Evolutionary conservation across 2,329 filamentous ascomycete species (phyloP), one percentile per base, ranked within the genome.

Genomic region (Hymenoscyphus infarciens): DNA sequence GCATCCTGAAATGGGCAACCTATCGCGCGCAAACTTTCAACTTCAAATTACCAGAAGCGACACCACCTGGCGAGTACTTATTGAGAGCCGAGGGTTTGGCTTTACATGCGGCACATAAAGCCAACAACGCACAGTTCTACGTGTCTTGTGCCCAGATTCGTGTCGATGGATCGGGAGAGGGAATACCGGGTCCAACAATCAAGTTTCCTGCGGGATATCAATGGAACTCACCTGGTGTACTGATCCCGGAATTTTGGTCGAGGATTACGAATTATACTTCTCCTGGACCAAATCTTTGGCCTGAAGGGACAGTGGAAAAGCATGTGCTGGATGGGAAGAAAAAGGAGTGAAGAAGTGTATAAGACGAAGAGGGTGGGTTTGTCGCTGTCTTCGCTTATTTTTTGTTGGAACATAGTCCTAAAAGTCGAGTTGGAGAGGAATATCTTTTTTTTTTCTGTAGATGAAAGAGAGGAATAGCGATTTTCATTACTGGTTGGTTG

Each of bases 141-240:
- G 38, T 58, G 19, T 58, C 56, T 8, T 58, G 56, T 19, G 56
- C 56, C 16, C 56, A 58, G 22, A 42, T 58, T 15, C 33, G 13
- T 25, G 35, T 58, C 22, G n/a, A 33, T 39, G 35, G 35, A 15
- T 42, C 56, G 16, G 33, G 56, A 22, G 38, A n/a, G 7, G 38
- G 15, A 8, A 8, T 45, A 31, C 35, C 19, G n/a, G 16, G 31
- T 22, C 33, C 33, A 13, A 42, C 33, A 5, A 58, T 60, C 45
- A 60, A 25, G 25, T 54, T 60, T n/a, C 58, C 58, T 29, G 45
- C 31, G 38, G 58, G 45, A 25, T 52, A 52, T 25, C 19, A 52
- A 13, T 52, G 45, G 45, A 2, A 52, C 5, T 52, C 45, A 11
- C n/a, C 45, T 2, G 19, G n/a, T 22, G 19, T 52, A 25, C n/a